Percentiles rank a stretch among this genome's conserved stretches.
These are phyloP conservation scores for Amniculicola lignicola DNA, from an alignment of 495 filamentous ascomycete genomes.

Conservation along the genomic window DNA sequence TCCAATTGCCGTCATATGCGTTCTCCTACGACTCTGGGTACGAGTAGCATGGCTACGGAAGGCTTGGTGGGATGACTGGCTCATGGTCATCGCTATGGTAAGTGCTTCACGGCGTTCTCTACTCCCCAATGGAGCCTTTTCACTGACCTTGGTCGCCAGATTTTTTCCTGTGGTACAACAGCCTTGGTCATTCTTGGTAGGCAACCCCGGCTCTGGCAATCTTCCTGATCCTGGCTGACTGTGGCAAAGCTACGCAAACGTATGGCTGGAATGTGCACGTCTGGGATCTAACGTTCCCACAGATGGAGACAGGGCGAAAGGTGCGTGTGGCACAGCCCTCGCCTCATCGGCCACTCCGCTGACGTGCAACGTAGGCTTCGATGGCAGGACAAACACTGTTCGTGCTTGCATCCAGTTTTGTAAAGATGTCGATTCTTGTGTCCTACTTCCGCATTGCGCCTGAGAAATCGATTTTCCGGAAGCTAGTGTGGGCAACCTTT, in stretches of 20 bases:
- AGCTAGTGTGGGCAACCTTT: slow-evolving; percentile 28
- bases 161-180: slow-evolving; percentile 30
- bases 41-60: slow-evolving; percentile 23
- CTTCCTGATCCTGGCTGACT: neutral
- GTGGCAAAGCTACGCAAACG: slow-evolving; percentile 11
- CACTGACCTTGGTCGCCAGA: slow-evolving; percentile 6
- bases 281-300: slow-evolving; percentile 26
- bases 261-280: slow-evolving; percentile 37
- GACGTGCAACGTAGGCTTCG: slow-evolving; percentile 18
- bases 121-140: neutral
- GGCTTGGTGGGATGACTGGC: slow-evolving; percentile 34
- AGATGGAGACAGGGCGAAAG: slow-evolving; percentile 29
- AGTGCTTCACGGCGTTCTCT: too few species aligned
- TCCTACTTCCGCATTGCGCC: slow-evolving; percentile 34
- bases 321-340: slow-evolving; percentile 12
- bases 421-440: slow-evolving; percentile 36
- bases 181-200: slow-evolving; percentile 25
- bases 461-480: slow-evolving; percentile 26
- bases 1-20: slow-evolving; percentile 25
- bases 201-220: neutral
- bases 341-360: neutral
- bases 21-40: slow-evolving; percentile 29
- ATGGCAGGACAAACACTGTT: slow-evolving; percentile 35
- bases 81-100: slow-evolving; percentile 30
- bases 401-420: slow-evolving; percentile 30